phyloP scores from a whole-genome alignment of 78 protist genomes.

The Isochrysis galbana region DNA sequence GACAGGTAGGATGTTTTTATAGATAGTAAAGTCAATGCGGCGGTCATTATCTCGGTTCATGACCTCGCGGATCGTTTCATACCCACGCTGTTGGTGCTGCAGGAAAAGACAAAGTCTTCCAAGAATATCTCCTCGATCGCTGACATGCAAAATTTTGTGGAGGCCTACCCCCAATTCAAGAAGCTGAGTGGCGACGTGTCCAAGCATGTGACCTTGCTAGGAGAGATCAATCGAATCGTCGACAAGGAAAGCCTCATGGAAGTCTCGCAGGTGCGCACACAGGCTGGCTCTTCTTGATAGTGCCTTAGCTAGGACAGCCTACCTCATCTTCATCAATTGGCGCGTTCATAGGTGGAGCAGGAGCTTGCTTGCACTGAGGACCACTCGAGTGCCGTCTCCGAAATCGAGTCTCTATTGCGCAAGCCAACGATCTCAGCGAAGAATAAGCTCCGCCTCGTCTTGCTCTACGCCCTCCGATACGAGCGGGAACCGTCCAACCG shows the following conservation, averaged over 20 bases:
- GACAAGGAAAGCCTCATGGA: constrained; percentile 57
- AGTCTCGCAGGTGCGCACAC: constrained; percentile 54
- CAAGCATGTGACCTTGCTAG: constrained; percentile 82
- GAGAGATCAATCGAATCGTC: constrained; percentile 53
- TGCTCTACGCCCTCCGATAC: constrained; percentile 86
- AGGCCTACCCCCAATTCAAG: constrained; percentile 87
- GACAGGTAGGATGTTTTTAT: no score
- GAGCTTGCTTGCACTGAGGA: constrained; percentile 77
- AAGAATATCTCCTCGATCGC: constrained; percentile 74
- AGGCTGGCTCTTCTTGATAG: background rate
- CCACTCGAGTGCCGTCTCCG: constrained; percentile 29
- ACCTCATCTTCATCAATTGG: no score
- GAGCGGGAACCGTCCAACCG: constrained; percentile 42
- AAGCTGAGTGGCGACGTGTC: constrained; percentile 75
- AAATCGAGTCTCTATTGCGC: background rate
- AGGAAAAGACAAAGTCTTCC: constrained; percentile 53
- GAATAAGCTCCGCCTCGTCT: constrained; percentile 75
- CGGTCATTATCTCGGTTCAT: no score
- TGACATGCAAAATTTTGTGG: constrained; percentile 90
- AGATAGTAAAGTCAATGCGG: no score
- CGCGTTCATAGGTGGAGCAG: constrained; percentile 78
- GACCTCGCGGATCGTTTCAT: no score
- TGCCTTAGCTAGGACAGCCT: no score
- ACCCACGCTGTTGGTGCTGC: background rate
- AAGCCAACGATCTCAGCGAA: background rate